A percentile compares a stretch with the other conserved stretches of the same genome.
Conservation (phyloP, 768 basidiomycete species). For the Inosperma sp. region DNA sequence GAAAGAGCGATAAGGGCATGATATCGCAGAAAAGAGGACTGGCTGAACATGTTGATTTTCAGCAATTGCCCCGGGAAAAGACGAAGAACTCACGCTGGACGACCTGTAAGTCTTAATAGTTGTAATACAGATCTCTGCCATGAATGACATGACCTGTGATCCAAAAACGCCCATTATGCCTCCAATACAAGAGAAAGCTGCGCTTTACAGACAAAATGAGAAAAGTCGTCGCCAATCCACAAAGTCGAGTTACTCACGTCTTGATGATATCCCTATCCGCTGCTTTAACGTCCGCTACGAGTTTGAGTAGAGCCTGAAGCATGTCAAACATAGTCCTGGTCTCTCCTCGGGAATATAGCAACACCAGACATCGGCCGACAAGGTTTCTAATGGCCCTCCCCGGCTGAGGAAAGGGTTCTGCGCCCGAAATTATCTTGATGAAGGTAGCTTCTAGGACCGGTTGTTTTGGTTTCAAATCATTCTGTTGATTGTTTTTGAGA, state of each 20-base stretch:
- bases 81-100: slow-evolving; percentile 53
- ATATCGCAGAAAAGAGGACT: slow-evolving; percentile 74
- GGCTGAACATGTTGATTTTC: slow-evolving; percentile 8
- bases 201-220: slow-evolving; percentile 38
- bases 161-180: slow-evolving; percentile 86
- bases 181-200: slow-evolving; percentile 81
- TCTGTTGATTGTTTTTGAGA: slow-evolving; percentile 37
- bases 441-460: slow-evolving; percentile 55
- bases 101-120: slow-evolving; percentile 67
- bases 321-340: slow-evolving; percentile 84
- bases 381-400: slow-evolving; percentile 83
- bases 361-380: slow-evolving; percentile 70
- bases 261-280: slow-evolving; percentile 57
- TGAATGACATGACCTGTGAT: slow-evolving; percentile 90
- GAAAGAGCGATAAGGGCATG: slow-evolving; percentile 72
- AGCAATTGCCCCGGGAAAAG: background rate
- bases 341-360: slow-evolving; percentile 75
- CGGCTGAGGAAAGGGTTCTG: slow-evolving; percentile 69
- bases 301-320: slow-evolving; percentile 69
- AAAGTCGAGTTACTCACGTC: slow-evolving; percentile 64
- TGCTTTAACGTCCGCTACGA: slow-evolving; percentile 67
- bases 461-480: slow-evolving; percentile 62
- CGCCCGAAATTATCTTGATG: slow-evolving; percentile 62
- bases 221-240: background rate
- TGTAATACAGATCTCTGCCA: slow-evolving; percentile 73